Conservation (phyloP, 2,329 filamentous ascomycete genomes). For the Fusarium armeniacum region DNA sequence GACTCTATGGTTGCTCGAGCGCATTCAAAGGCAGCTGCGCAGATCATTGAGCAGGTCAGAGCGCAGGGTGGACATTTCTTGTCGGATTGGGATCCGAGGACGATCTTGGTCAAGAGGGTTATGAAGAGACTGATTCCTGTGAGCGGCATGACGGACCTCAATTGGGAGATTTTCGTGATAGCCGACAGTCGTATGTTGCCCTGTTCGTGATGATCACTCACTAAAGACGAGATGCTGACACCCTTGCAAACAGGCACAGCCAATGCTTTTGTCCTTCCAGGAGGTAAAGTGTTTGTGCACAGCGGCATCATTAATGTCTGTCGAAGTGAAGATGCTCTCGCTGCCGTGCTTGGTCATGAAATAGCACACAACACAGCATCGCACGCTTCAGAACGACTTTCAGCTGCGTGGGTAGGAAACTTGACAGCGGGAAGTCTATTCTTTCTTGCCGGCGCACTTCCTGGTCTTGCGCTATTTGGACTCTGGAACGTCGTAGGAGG, state of each 20-base stretch:
- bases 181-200: conserved; percentile 67
- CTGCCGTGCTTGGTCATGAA: conserved; percentile 83
- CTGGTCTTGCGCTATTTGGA: conserved; percentile 57
- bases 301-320: conserved; percentile 79
- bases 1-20: conserved; percentile 66
- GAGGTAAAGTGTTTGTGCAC: conserved; percentile 84
- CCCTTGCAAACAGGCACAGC: conserved; percentile 58
- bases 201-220: not conserved
- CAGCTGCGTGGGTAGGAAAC: conserved; percentile 65
- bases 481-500: conserved; percentile 62
- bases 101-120: conserved; percentile 71
- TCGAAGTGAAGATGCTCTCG: conserved; percentile 75
- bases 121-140: conserved; percentile 76
- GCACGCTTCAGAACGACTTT: conserved; percentile 75
- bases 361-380: conserved; percentile 82
- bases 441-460: conserved; percentile 61
- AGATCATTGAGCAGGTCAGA: conserved; percentile 67
- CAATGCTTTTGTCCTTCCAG: conserved; percentile 84
- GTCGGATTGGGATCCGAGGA: conserved; percentile 70
- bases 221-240: conserved; percentile 11
- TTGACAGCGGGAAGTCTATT: conserved; percentile 65
- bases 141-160: conserved; percentile 68
- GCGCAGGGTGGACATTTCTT: conserved; percentile 69
- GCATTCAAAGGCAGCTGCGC: conserved; percentile 47
- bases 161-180: conserved; percentile 83